A percentile compares a stretch with the other conserved stretches of the same genome.
Evolutionary conservation across 1,284 basidiomycete species (phyloP).

Genomic region (Ustilago bromivora): DNA sequence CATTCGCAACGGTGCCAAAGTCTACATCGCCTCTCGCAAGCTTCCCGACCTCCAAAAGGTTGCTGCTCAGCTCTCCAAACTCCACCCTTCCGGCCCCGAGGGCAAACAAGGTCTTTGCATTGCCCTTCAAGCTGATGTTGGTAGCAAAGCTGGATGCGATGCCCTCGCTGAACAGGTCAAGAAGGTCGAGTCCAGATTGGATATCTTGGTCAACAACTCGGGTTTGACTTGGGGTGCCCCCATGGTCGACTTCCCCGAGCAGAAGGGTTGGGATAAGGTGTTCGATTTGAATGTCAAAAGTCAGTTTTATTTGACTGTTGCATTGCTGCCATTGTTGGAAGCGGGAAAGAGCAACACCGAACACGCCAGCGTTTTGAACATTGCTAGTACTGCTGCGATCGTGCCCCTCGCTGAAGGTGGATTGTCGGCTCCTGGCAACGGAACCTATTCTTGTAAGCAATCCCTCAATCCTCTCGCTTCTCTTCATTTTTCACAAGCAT

Average conservation of each 20-base stretch:
- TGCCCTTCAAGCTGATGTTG: conserved; percentile 64
- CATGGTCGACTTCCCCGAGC: conserved; percentile 77
- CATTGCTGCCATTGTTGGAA: conserved; percentile 62
- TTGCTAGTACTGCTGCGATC: conserved; percentile 80
- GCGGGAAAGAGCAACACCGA: conserved; percentile 71
- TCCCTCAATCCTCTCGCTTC: too few species aligned
- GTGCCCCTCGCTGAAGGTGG: conserved; percentile 73
- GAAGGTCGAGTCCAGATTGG: conserved; percentile 77
- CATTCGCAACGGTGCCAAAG: conserved; percentile 81
- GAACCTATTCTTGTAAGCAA: conserved; percentile 82
- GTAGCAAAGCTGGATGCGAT: conserved; percentile 82
- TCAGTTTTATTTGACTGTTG: conserved; percentile 69
- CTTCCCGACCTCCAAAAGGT: conserved; percentile 76
- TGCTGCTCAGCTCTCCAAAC: conserved; percentile 46
- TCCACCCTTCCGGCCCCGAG: conserved; percentile 53
- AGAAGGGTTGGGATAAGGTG: conserved; percentile 79
- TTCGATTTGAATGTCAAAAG: conserved; percentile 68
- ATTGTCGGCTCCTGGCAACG: conserved; percentile 75
- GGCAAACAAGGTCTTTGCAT: conserved; percentile 51
- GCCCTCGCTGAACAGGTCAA: conserved; percentile 79
- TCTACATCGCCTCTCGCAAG: conserved; percentile 87
- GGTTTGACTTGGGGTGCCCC: conserved; percentile 81
- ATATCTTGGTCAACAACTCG: conserved; percentile 67
- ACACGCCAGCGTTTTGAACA: conserved; percentile 77
- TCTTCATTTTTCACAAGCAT: background rate